phyloP scores from a whole-genome alignment of 208 protist genomes.

The Phytomonas sp. region DNA sequence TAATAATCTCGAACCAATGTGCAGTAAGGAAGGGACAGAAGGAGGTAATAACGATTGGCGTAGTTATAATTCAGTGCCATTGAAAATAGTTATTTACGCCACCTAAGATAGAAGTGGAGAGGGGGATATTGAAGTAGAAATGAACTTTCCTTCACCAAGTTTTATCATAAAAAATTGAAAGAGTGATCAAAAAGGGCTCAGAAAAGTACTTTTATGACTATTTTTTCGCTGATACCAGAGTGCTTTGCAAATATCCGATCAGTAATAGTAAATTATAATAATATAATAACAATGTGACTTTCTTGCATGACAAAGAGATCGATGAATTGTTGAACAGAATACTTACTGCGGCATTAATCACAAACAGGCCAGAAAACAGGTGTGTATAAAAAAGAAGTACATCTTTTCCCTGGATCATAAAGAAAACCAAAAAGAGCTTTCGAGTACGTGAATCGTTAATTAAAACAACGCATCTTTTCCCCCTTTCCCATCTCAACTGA shows the following conservation, averaged over 20 bases:
- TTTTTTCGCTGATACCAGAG: neutral
- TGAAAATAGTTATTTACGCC: neutral
- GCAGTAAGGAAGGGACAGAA: neutral
- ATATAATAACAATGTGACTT: neutral
- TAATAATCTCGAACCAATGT: neutral
- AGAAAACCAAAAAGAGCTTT: conserved; percentile 17
- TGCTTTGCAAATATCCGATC: neutral
- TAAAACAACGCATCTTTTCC: conserved; percentile 1
- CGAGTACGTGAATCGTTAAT: neutral
- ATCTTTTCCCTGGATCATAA: conserved; percentile 9
- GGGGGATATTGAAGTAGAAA: neutral
- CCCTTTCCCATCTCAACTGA: neutral
- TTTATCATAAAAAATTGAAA: neutral
- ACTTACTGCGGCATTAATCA: neutral
- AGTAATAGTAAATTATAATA: neutral
- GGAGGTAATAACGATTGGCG: neutral
- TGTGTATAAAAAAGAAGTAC: conserved; percentile 10
- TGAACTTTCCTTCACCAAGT: neutral
- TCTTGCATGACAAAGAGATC: neutral
- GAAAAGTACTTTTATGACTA: neutral
- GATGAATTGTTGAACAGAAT: neutral
- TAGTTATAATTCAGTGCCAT: neutral
- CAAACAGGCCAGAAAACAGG: neutral
- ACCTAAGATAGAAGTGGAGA: neutral
- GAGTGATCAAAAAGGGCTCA: neutral